Evolutionary conservation across 768 basidiomycete genomes (phyloP), one percentile per base, ranked within the genome.

Genomic region (Auriscalpium microsporum): DNA sequence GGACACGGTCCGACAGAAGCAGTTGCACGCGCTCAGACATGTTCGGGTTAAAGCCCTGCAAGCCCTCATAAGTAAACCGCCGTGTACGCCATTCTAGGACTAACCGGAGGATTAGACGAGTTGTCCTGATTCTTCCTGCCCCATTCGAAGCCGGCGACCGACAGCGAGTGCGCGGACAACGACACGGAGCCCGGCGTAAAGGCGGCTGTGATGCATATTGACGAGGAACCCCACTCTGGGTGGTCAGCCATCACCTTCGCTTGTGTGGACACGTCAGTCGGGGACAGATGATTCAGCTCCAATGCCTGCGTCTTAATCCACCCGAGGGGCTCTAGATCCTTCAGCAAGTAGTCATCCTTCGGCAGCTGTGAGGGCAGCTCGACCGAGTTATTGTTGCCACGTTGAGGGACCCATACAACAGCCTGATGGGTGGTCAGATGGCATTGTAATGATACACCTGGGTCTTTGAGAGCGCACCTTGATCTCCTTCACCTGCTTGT

Each of bases 141-240:
- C 94, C 94, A 98, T 65, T 99, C 96, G 67, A 98, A 98, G 14
- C 95, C 96, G 57, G 87, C 82, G 9, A 95, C 84, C 5, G 87
- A 86, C 50, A 98, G 73, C 35, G 85, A 89, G 74, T 97, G 94
- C 0, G 95, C 87, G 23, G 93, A 94, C 44, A 99, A 73, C 19
- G 94, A 97, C 33, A 98, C 93, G 4, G 94, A 97, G 54, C 96
- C 96, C 2, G 96, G 96, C 3, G 96, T 98, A 74, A 99, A 99
- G 21, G 96, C 94, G 28, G 87, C 86, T 3, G 94, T 89, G 60
- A 99, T 73, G 66, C 95, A 95, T 63, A 97, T 93, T 2, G 93
- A 90, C 34, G 89, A 88, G 7, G 94, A 90, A 57, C 90, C 89
- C 84, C 90, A 94, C 72, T 96, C 91, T 33, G 91, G 83, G 71